Conservation (phyloP, 306 rosid genomes). For the peach (Prunus persica) region DNA sequence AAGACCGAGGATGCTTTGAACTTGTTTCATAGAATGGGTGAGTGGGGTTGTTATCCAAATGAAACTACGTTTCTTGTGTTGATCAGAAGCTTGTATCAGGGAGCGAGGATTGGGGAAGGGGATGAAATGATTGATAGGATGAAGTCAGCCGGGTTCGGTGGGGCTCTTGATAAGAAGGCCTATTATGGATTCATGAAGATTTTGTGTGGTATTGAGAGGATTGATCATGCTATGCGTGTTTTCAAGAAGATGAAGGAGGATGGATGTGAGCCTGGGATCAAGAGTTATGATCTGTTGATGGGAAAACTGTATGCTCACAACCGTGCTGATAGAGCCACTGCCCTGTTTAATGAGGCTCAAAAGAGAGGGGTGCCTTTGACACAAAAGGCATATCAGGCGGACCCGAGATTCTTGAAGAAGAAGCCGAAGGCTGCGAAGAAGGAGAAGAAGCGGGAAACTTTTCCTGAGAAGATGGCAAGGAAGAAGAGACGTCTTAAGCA, state of each 20-base stretch:
- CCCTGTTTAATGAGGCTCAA: conserved; percentile 56
- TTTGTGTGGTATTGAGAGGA: conserved; percentile 79
- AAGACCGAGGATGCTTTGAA: conserved; percentile 56
- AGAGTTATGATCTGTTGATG: conserved; percentile 65
- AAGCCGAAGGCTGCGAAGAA: conserved; percentile 50
- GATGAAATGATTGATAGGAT: conserved; percentile 86
- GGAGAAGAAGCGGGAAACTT: conserved; percentile 66
- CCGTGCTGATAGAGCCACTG: conserved; percentile 59
- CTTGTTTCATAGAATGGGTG: conserved; percentile 56
- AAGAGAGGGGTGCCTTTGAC: conserved; percentile 40
- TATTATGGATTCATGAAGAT: conserved; percentile 61
- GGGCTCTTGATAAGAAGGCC: conserved; percentile 54
- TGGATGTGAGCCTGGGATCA: conserved; percentile 65
- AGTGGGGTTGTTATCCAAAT: conserved; percentile 53
- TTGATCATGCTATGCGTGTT: conserved; percentile 68
- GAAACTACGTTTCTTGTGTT: conserved; percentile 50
- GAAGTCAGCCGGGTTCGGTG: conserved; percentile 57
- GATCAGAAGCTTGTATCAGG: conserved; percentile 72
- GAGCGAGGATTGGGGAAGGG: conserved; percentile 74
- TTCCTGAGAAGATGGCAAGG: conserved; percentile 88
- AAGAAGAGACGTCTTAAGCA: conserved; percentile 85
- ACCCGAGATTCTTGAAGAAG: conserved; percentile 55
- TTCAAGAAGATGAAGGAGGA: conserved; percentile 74
- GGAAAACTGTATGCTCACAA: conserved; percentile 60
- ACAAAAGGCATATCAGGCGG: conserved; percentile 51